A percentile compares a stretch with the other conserved stretches of the same genome.
Evolutionary conservation across 164 flowering plant species (phyloP).

Genomic region (Protea cynaroides): DNA sequence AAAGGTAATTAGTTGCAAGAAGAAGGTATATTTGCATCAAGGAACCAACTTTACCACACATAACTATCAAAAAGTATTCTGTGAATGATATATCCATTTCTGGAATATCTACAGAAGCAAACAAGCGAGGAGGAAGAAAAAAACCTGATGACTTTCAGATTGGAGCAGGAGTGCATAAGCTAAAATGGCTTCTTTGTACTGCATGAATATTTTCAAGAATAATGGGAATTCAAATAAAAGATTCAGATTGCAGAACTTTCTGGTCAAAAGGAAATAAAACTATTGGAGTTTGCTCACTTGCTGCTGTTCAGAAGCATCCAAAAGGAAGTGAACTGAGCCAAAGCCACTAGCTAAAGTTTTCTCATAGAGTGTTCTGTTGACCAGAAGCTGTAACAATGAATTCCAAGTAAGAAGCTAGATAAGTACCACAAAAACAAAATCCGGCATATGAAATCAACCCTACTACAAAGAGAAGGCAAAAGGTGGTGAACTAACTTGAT

Average conservation of each 20-base stretch:
- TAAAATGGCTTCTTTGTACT: slow-evolving; percentile 94
- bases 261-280: not conserved
- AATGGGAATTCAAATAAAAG: not conserved
- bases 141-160: slow-evolving; percentile 44
- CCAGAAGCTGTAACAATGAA: slow-evolving; percentile 58
- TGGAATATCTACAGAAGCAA: no score
- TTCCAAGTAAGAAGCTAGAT: slow-evolving; percentile 10
- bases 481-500: slow-evolving; percentile 56
- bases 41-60: no score
- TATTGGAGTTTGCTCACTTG: slow-evolving; percentile 42
- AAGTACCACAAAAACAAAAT: not conserved
- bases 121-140: not conserved
- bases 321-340: slow-evolving; percentile 86
- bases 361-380: slow-evolving; percentile 86
- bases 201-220: slow-evolving; percentile 21
- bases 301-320: slow-evolving; percentile 98
- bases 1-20: no score
- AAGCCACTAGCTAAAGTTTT: slow-evolving; percentile 96
- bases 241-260: not conserved
- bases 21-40: no score
- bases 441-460: no score
- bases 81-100: no score
- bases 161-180: slow-evolving; percentile 71
- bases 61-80: no score
- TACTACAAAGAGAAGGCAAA: not conserved